Conservation (phyloP, 1,284 basidiomycete species). For the Veloboletus limbatus region DNA sequence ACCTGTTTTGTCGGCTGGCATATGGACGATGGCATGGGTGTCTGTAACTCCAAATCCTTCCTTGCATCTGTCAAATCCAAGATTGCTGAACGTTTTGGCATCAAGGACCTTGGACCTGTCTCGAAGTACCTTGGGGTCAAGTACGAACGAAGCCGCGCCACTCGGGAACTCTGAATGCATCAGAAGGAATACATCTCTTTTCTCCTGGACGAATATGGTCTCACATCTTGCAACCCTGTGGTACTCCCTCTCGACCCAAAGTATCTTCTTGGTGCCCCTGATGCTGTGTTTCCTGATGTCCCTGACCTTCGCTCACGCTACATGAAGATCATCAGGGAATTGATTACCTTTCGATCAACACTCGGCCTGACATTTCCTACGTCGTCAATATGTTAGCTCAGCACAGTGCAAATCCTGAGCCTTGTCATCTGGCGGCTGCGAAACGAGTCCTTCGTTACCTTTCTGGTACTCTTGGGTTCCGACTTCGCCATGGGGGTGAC, state of each 20-base stretch:
- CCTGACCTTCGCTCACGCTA: not conserved
- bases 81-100: too few species aligned
- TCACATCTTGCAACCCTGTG: not conserved
- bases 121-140: not conserved
- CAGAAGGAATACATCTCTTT: not conserved
- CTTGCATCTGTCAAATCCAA: not conserved
- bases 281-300: not conserved
- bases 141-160: too few species aligned
- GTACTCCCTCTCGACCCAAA: not conserved
- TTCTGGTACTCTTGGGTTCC: not conserved
- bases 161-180: not conserved
- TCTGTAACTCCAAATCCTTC: not conserved
- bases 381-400: not conserved
- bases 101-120: not conserved
- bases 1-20: constrained; percentile 5
- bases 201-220: not conserved
- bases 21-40: not conserved
- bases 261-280: not conserved
- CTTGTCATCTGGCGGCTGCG: not conserved
- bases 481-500: not conserved
- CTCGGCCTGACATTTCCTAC: not conserved
- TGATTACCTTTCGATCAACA: not conserved
- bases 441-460: not conserved
- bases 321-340: not conserved
- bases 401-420: not conserved